phyloP scores from a whole-genome alignment of 306 rosid species.

The Vigna mungo region DNA sequence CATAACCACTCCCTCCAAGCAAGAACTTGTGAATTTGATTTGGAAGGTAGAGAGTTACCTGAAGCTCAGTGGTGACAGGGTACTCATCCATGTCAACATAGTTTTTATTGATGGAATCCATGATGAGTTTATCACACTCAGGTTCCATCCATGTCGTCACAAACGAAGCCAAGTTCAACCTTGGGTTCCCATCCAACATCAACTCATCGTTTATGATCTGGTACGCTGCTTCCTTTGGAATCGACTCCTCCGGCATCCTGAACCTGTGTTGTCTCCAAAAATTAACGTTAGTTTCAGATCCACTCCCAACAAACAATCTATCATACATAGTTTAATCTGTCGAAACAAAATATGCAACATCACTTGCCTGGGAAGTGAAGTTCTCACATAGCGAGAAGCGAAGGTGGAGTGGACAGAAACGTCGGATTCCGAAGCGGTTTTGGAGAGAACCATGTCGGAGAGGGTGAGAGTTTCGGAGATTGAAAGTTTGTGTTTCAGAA shows the following conservation, averaged over 20 bases:
- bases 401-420: conserved; percentile 85
- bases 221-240: conserved; percentile 60
- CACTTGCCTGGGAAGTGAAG: conserved; percentile 74
- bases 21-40: too few species aligned
- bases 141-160: conserved; percentile 72
- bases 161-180: conserved; percentile 57
- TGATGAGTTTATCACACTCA: conserved; percentile 83
- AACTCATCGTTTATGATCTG: conserved; percentile 62
- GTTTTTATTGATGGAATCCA: conserved; percentile 84
- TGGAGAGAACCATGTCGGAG: conserved; percentile 80
- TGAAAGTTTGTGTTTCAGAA: not conserved
- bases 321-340: too few species aligned
- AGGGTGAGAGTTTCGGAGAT: not conserved
- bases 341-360: not conserved
- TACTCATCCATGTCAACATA: conserved; percentile 98
- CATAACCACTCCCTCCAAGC: too few species aligned
- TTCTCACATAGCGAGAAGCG: conserved; percentile 87
- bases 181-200: conserved; percentile 58
- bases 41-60: conserved; percentile 46
- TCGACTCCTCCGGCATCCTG: conserved; percentile 56
- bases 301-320: not conserved
- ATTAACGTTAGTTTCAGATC: not conserved
- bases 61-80: conserved; percentile 94
- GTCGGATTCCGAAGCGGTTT: conserved; percentile 62
- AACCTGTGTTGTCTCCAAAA: conserved; percentile 27